Evolutionary conservation across 1,284 basidiomycete species (phyloP).

Genomic region (Pseudozyma tsukubaensis): DNA sequence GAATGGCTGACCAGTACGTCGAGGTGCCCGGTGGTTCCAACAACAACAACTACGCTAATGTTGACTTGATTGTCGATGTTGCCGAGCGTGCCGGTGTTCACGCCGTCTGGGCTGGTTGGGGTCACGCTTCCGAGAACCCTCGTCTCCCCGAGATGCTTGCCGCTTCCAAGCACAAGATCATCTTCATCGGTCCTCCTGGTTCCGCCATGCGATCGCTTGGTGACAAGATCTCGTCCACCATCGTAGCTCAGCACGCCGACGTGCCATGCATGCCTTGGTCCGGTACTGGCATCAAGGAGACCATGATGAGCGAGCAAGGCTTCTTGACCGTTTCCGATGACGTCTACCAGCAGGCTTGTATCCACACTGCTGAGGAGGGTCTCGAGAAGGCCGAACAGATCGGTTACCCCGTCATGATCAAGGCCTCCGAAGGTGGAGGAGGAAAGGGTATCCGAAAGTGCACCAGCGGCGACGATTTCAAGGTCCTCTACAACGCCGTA

Average conservation of each 20-base stretch:
- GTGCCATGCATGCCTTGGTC: constrained; percentile 99
- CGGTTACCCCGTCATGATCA: constrained; percentile 99
- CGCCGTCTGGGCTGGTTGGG: constrained; percentile 99
- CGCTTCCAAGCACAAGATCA: constrained; percentile 91
- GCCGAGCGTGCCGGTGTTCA: constrained; percentile 97
- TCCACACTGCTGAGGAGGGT: constrained; percentile 89
- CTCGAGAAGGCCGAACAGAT: constrained; percentile 85
- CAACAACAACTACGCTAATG: constrained; percentile 99
- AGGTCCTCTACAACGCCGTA: constrained; percentile 92
- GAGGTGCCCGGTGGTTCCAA: constrained; percentile 98
- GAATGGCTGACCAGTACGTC: constrained; percentile 99
- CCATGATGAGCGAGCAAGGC: constrained; percentile 84
- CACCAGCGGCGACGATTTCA: constrained; percentile 79
- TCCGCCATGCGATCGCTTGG: constrained; percentile 99
- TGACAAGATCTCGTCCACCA: constrained; percentile 99
- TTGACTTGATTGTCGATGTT: constrained; percentile 98
- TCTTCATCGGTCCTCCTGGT: constrained; percentile 99
- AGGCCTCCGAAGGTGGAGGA: constrained; percentile 98
- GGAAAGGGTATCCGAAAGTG: constrained; percentile 81
- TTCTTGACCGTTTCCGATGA: constrained; percentile 94
- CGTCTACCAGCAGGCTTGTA: constrained; percentile 89
- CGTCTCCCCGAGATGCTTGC: constrained; percentile 94
- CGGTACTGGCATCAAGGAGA: constrained; percentile 91
- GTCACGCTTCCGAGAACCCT: constrained; percentile 99
- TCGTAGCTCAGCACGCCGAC: constrained; percentile 94